Base-by-base conservation (phyloP, 1,284 basidiomycete genomes). In the Pisolithus thermaeus region DNA sequence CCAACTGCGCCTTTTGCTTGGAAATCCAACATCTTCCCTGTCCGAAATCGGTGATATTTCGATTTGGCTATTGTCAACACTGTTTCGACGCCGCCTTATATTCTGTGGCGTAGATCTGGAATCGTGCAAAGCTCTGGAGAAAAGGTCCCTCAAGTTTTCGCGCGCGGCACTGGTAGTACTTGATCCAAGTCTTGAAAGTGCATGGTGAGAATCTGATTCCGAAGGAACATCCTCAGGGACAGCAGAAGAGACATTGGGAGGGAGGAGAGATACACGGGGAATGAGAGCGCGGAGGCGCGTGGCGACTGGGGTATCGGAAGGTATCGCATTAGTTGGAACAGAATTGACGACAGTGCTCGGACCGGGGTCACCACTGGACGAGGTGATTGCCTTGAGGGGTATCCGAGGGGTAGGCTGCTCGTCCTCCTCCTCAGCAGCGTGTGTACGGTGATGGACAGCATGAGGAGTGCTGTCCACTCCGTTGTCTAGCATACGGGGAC, bases 91-190 rank as follows among this genome's bases (percentile, higher is more conserved):
- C 4, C 36, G 53, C 44, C 58, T 65, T 23, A 53, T 48, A 49
- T 79, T 83, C 58, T 74, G 73, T 5, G 86, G 83, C 1, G 83
- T 85, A 57, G 78, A 75, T 7, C 78, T 81, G 3, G 81, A 75
- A 14, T 82, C 79, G 43, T 80, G 79, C 47, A 81, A 69, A 2
- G 79, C 84, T 50, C 73, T 74, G 20, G 78, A 77, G 64, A 89
- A 87, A 23, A 89, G 69, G 52, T 79, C 75, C 61, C 73, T 81
- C 48, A 88, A 62, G 59, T 73, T 83, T 55, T 80, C 77, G 39
- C 76, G 77, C 5, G 78, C 77, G 46, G 77, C 59, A 50, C 78
- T 83, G 22, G 75, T 72, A 0, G 76, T 65, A 62, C 51, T 66
- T 38, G 71, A 66, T 28, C 65, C 71, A 27, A 72, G 68, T 28